A percentile compares a stretch with the other conserved stretches of the same genome.
phyloP scores from a whole-genome alignment of 2,329 filamentous ascomycete genomes.

The Juglanconis sp. region DNA sequence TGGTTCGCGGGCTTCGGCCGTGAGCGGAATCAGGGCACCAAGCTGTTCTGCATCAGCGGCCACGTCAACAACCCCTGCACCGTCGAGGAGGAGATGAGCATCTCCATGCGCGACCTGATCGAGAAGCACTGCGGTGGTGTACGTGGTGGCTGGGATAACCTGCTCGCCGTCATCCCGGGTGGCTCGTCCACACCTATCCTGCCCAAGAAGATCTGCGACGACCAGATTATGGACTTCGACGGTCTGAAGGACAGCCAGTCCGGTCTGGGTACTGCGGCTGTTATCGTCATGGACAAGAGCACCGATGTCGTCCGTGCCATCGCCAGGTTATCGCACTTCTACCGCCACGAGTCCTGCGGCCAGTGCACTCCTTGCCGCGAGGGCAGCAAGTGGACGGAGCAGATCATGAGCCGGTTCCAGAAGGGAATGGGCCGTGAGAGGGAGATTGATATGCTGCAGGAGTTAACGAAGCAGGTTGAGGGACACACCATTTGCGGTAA shows the following conservation, averaged over 20 bases:
- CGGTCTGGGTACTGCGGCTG: conserved; percentile 92
- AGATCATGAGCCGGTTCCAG: conserved; percentile 98
- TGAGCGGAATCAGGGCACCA: conserved; percentile 94
- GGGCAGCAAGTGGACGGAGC: conserved; percentile 97
- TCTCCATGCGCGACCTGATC: conserved; percentile 90
- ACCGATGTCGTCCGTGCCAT: conserved; percentile 95
- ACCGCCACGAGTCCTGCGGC: conserved; percentile 96
- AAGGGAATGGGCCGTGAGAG: conserved; percentile 81
- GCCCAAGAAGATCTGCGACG: conserved; percentile 84
- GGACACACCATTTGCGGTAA: conserved; percentile 96
- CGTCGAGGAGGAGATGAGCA: conserved; percentile 99
- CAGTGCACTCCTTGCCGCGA: conserved; percentile 99
- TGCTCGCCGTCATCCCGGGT: conserved; percentile 90
- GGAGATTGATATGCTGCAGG: conserved; percentile 99
- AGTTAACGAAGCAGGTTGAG: conserved; percentile 98
- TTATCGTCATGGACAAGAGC: conserved; percentile 99
- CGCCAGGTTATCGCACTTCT: conserved; percentile 89
- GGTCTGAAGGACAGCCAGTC: conserved; percentile 96
- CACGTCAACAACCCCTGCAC: conserved; percentile 98
- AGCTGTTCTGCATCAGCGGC: conserved; percentile 97
- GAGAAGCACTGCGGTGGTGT: conserved; percentile 98
- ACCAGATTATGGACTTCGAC: conserved; percentile 99
- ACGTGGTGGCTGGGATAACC: conserved; percentile 94
- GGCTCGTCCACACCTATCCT: conserved; percentile 96
- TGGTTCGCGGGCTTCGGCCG: conserved; percentile 96